Evolutionary conservation across 257 asterid genomes (phyloP).

Genomic region (Plantago major): DNA sequence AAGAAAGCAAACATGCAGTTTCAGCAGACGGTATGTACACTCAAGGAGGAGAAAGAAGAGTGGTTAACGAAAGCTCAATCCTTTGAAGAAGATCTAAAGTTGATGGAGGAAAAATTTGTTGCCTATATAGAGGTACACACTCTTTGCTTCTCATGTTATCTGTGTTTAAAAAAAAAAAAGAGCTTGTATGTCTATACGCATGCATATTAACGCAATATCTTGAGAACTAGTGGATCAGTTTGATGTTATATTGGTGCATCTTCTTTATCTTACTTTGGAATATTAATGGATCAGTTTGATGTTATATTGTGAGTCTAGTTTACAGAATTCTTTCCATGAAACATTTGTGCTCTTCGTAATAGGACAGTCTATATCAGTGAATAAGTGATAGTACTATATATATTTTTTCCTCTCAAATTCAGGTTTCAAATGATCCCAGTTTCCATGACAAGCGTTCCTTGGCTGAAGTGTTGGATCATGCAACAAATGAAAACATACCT

Average conservation of each 20-base stretch:
- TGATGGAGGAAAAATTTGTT: conserved; percentile 34
- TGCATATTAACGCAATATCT: no score
- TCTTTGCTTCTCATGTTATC: conserved; percentile 1
- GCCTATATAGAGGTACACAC: conserved; percentile 39
- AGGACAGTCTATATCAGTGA: no score
- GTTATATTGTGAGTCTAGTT: no score
- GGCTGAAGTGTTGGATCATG: conserved; percentile 18
- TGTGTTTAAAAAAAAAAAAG: background rate
- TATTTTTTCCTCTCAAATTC: conserved; percentile 13
- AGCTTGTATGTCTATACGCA: background rate
- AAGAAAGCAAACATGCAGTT: conserved; percentile 42
- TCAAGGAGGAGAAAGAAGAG: conserved; percentile 59
- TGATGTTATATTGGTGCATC: no score
- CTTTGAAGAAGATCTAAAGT: conserved; percentile 49
- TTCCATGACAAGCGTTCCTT: conserved; percentile 20
- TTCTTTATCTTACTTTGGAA: background rate
- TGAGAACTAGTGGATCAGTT: no score
- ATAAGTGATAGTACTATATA: background rate
- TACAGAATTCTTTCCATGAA: no score
- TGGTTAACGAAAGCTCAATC: conserved; percentile 44
- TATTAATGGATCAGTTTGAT: no score
- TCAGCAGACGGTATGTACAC: conserved; percentile 47
- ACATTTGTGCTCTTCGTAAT: no score
- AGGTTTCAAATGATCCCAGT: conserved; percentile 30
- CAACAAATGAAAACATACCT: conserved; percentile 19